Conservation (phyloP, 83 land plant genomes). For the Diphasiastrum complanatum region DNA sequence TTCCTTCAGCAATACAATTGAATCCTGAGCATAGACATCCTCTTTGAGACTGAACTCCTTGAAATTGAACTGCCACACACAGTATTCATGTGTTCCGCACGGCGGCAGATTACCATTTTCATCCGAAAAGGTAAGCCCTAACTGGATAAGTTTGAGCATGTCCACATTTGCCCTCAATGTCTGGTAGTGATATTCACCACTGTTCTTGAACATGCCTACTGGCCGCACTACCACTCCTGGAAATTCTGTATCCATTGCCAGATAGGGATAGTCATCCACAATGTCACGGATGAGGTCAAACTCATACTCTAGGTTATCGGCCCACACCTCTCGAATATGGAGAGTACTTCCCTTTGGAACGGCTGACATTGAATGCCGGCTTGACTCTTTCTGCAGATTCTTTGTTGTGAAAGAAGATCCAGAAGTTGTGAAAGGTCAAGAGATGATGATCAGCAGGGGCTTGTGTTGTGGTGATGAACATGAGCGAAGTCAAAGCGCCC, state of each 20-base stretch:
- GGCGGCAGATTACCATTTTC: slow-evolving; percentile 4
- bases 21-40: slow-evolving; percentile 6
- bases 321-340: too few relatives aligned
- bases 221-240: slow-evolving; percentile 15
- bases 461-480: too few relatives aligned
- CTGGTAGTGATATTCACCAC: too few relatives aligned
- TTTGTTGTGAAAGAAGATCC: too few relatives aligned
- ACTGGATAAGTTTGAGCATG: slow-evolving; percentile 12
- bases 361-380: neutral
- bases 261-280: slow-evolving; percentile 10
- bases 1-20: neutral
- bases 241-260: too few relatives aligned
- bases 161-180: slow-evolving; percentile 10
- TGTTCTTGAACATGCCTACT: slow-evolving; percentile 5
- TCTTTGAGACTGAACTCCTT: slow-evolving; percentile 7
- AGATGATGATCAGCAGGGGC: too few relatives aligned
- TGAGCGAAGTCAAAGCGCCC: too few relatives aligned
- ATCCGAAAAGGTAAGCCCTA: slow-evolving; percentile 11
- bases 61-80: slow-evolving; percentile 18
- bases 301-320: too few relatives aligned
- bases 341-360: slow-evolving; percentile 12
- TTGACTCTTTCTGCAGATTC: too few relatives aligned
- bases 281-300: slow-evolving; percentile 1
- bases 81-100: slow-evolving; percentile 3
- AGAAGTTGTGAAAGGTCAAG: too few relatives aligned